Evolutionary conservation across 108 stramenopile genomes (phyloP).

Genomic region (Cyclotella baltica): DNA sequence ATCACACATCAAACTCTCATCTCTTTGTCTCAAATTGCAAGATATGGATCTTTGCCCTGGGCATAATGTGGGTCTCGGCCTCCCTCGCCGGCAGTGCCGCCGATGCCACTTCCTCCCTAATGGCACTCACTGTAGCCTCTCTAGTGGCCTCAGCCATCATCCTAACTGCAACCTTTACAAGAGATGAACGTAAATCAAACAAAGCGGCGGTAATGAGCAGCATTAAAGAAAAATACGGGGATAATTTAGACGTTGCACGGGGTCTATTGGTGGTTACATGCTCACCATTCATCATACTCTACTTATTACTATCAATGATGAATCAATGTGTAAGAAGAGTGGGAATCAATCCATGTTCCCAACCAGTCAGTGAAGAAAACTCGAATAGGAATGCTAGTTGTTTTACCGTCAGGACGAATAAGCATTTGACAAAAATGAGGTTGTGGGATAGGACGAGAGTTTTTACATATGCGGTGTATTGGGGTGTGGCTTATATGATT

Average conservation of each 20-base stretch:
- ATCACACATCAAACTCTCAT: not conserved
- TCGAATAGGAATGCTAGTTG: constrained; percentile 15
- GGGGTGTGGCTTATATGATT: constrained; percentile 63
- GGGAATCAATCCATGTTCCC: constrained; percentile 48
- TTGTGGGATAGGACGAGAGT: constrained; percentile 63
- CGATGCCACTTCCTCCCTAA: constrained; percentile 48
- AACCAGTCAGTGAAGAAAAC: constrained; percentile 27
- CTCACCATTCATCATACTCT: constrained; percentile 48
- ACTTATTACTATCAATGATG: constrained; percentile 50
- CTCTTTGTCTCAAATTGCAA: not conserved
- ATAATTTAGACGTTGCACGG: constrained; percentile 45
- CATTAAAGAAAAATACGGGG: constrained; percentile 52
- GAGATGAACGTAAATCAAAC: constrained; percentile 32
- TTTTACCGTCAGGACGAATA: constrained; percentile 39
- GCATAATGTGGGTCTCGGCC: constrained; percentile 59
- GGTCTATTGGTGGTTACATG: constrained; percentile 53
- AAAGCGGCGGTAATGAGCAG: constrained; percentile 29
- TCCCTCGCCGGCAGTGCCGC: constrained; percentile 59
- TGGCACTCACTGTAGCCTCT: constrained; percentile 56
- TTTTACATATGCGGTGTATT: constrained; percentile 53
- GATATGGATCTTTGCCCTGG: constrained; percentile 57
- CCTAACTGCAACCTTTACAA: constrained; percentile 41
- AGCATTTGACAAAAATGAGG: constrained; percentile 42
- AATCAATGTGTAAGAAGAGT: constrained; percentile 56
- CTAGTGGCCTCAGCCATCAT: constrained; percentile 52